phyloP scores from a whole-genome alignment of 176 grass and related monocot genomes.

The Luzula sylvatica region DNA sequence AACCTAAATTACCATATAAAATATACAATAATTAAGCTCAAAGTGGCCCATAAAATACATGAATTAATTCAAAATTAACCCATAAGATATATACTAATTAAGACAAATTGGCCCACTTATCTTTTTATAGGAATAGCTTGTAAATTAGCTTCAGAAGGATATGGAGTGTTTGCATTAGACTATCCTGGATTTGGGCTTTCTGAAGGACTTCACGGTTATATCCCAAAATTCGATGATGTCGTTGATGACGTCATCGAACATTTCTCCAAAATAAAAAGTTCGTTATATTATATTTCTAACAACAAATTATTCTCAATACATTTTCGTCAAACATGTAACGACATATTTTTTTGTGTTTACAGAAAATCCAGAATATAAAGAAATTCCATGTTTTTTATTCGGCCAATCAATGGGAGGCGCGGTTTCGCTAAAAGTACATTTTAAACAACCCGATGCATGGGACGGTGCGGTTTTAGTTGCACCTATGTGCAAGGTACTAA shows the following conservation, averaged over 20 bases:
- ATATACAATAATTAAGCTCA: too few relatives aligned
- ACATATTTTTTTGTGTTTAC: background rate
- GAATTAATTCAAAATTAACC: conserved; percentile 2
- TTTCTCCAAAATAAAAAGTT: conserved; percentile 87
- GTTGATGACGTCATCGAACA: conserved; percentile 60
- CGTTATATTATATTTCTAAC: background rate
- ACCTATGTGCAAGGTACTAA: conserved; percentile 92
- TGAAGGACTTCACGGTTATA: conserved; percentile 96
- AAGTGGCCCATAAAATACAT: too few relatives aligned
- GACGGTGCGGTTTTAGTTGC: conserved; percentile 85
- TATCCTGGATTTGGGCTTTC: conserved; percentile 95
- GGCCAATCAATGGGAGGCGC: conserved; percentile 94
- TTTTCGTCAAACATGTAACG: background rate
- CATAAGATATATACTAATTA: too few relatives aligned
- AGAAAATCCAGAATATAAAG: conserved; percentile 69
- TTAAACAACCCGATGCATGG: conserved; percentile 77
- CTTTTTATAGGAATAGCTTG: conserved; percentile 63
- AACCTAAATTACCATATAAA: too few relatives aligned
- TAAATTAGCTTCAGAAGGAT: conserved; percentile 73
- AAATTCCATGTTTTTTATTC: conserved; percentile 73
- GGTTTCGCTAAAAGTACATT: conserved; percentile 82
- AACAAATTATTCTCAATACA: background rate
- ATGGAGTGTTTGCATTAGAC: conserved; percentile 87
- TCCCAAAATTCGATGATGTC: conserved; percentile 66
- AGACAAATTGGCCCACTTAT: too few relatives aligned